Base-by-base conservation (phyloP, 2,329 filamentous ascomycete species). In the Pseudogymnoascus destructans region DNA sequence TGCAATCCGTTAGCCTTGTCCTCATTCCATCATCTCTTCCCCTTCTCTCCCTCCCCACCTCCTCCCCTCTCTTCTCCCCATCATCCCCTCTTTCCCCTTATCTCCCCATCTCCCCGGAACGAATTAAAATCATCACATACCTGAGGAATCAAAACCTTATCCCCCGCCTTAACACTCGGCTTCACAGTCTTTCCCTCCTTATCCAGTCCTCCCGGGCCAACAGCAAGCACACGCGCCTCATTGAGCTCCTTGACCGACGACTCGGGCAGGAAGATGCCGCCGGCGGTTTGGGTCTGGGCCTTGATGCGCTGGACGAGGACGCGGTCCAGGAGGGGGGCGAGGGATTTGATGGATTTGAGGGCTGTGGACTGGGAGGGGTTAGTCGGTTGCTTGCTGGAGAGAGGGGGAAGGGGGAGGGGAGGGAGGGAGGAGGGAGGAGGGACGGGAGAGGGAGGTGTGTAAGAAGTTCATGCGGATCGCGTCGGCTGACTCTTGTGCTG, bases 281-380 rank as follows among this genome's bases (percentile, higher is more conserved):
- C 85, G 68, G 93, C 90, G 55, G 93, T 98, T 82, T 96, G 96
- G 72, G 90, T 75, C 77, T 97, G 92, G 70, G 92, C 88, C 80
- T 97, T 97, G 77, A 96, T 77, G 75, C 93, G 89, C 84, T 98
- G 93, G 67, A 98, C 89, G 64, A 98, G 86, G 67, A 98, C 90
- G 69, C 93, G 92, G 84, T 98, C 93, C 75, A 98, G 85, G 66
- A 98, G 91, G 63, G 93, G 93, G 61, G 86, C 87, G 69, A 98
- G 91, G 70, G 85, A 85, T 77, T 92, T 93, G 83, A 98, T 91
- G 73, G 87, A 95, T 75, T 92, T 93, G 78, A 97, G 82, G 65
- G 91, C 81, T 71, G 82, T 85, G 66, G 81, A 75, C 82, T 85
- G 23, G 15, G 17, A 3, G 27, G 17, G 2, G 23, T 23, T 59